A percentile compares a stretch with the other conserved stretches of the same genome.
Conservation (phyloP, 2,329 filamentous ascomycete genomes). For the Sarocladium oryzae region DNA sequence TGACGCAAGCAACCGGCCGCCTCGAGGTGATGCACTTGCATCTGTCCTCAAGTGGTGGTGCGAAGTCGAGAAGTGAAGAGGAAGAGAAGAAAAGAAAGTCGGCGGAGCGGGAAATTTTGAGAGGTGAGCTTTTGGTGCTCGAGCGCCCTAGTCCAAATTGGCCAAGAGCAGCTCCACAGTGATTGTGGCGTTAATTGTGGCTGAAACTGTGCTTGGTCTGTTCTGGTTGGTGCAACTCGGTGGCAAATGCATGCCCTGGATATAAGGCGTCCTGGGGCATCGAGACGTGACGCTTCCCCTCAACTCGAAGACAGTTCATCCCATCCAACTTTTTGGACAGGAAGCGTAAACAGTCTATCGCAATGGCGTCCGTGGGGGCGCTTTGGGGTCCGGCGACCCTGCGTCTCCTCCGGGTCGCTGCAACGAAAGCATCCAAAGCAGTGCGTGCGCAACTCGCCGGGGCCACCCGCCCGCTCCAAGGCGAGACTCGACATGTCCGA, state of each 20-base stretch:
- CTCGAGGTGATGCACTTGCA: slow-evolving; percentile 6
- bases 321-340: slow-evolving; percentile 8
- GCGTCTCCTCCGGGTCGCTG: slow-evolving; percentile 46
- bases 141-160: slow-evolving; percentile 18
- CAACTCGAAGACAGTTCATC: neutral
- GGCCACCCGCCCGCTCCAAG: slow-evolving; percentile 37
- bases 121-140: slow-evolving; percentile 21
- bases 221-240: slow-evolving; percentile 13
- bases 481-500: slow-evolving; percentile 40
- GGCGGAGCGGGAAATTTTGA: slow-evolving; percentile 9
- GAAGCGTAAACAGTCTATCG: slow-evolving; percentile 21
- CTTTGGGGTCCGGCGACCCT: slow-evolving; percentile 51
- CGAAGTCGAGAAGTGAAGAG: neutral
- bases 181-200: slow-evolving; percentile 29
- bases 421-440: slow-evolving; percentile 43
- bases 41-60: neutral
- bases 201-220: slow-evolving; percentile 16
- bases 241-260: slow-evolving; percentile 18
- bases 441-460: slow-evolving; percentile 43
- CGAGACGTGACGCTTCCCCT: neutral
- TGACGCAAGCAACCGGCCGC: neutral
- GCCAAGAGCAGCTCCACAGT: neutral
- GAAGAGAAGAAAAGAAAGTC: slow-evolving; percentile 7
- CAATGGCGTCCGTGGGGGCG: slow-evolving; percentile 50
- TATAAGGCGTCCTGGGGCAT: slow-evolving; percentile 13